Conservation (phyloP, 106 monocot species). For the Hemerocallis citrina region DNA sequence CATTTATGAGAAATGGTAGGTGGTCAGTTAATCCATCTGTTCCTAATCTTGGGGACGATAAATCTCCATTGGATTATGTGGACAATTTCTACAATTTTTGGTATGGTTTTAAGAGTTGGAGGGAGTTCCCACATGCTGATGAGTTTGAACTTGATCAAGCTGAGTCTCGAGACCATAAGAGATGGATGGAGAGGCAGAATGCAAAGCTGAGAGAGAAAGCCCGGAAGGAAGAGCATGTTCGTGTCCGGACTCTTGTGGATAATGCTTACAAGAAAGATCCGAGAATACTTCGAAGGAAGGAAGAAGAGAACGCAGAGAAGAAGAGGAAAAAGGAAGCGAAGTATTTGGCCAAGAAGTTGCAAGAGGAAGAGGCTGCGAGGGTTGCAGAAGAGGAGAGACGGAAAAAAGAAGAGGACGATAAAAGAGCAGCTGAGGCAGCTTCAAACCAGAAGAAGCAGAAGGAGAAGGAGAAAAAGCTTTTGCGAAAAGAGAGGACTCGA, state of each 20-base stretch:
- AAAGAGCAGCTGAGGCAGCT: slow-evolving; percentile 60
- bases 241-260: slow-evolving; percentile 65
- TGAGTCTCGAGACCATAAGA: slow-evolving; percentile 78
- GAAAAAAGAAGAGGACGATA: slow-evolving; percentile 63
- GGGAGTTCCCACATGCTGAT: slow-evolving; percentile 76
- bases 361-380: slow-evolving; percentile 69
- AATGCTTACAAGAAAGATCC: slow-evolving; percentile 84
- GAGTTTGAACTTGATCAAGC: slow-evolving; percentile 85
- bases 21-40: slow-evolving; percentile 66
- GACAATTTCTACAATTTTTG: slow-evolving; percentile 82
- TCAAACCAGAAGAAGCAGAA: slow-evolving; percentile 65
- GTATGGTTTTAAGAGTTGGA: slow-evolving; percentile 86
- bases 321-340: slow-evolving; percentile 70
- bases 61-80: slow-evolving; percentile 41
- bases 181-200: slow-evolving; percentile 97
- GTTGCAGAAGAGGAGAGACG: slow-evolving; percentile 55
- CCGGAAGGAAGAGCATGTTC: slow-evolving; percentile 58
- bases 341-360: slow-evolving; percentile 46
- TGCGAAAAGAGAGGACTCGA: slow-evolving; percentile 75
- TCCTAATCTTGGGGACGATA: slow-evolving; percentile 65
- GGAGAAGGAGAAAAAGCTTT: slow-evolving; percentile 82
- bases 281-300: slow-evolving; percentile 62
- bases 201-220: slow-evolving; percentile 71
- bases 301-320: slow-evolving; percentile 82
- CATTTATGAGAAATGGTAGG: slow-evolving; percentile 81